Evolutionary conservation across 805 yeast species (phyloP), one percentile per base, ranked within the genome.

Genomic region (Nakazawaea anatomiae): DNA sequence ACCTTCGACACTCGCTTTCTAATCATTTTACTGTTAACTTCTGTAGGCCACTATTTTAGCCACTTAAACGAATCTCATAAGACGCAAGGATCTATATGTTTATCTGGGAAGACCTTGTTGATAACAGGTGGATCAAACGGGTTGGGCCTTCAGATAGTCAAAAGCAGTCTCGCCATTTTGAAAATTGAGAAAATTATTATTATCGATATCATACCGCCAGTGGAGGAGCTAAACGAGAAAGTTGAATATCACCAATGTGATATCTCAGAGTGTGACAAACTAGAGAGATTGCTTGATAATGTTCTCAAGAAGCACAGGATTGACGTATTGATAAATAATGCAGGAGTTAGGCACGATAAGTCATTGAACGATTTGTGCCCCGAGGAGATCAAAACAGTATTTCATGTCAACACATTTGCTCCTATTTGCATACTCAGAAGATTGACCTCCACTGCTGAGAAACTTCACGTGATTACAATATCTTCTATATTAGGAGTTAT

Each of bases 111-210:
- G 40, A 27, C 36, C 36, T 73, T 75, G 2, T 44, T 77, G 29
- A 62, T 77, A 5, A 77, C 83, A 0, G 85, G 85, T 0, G 83
- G 82, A 0, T 64, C 76, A 12, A 56, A 61, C 34, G 83, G 85
- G 0, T 60, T 79, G n/a, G 85, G 85, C 0, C 55, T 58, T 1
- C 74, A 69, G 44, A 57, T 76, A 8, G 48, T 44, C 40, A 39
- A 44, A n/a, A 44, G 32, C 27, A 35, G 45, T 31, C 35, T 50
- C 12, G 18, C 27, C 4, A 12, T 39, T 29, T 42, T 42, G n/a
- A 31, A 43, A 6, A 29, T 31, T 28, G 60, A 53, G 14, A 58
- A 53, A 25, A 63, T 75, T 11, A 55, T 59, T 42, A 60, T 71
- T 1, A 44, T 74, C 12, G 79, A 75, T 52, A 29, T 64, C 8